Evolutionary conservation across 768 basidiomycete genomes (phyloP).

Genomic region (Arthromyces matolae): DNA sequence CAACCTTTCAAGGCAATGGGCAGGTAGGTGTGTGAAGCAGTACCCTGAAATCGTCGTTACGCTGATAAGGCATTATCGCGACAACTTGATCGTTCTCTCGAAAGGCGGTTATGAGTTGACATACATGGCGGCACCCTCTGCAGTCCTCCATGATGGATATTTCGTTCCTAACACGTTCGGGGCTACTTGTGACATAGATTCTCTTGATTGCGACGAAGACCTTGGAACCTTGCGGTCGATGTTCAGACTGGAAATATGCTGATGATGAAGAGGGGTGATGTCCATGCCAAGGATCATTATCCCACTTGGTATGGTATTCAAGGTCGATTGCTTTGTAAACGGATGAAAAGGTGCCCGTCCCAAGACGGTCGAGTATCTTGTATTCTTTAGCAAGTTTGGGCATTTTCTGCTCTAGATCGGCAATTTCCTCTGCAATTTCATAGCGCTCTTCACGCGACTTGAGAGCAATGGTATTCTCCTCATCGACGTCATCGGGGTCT

Average conservation of each 20-base stretch:
- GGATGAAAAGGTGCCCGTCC: conserved; percentile 97
- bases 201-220: conserved; percentile 92
- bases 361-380: conserved; percentile 82
- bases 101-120: conserved; percentile 94
- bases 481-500: conserved; percentile 44
- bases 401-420: conserved; percentile 61
- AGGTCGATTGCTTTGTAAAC: conserved; percentile 97
- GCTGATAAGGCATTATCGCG: conserved; percentile 89
- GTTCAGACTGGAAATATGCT: conserved; percentile 57
- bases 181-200: conserved; percentile 95
- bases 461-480: conserved; percentile 54
- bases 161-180: conserved; percentile 90
- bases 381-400: conserved; percentile 68
- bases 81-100: conserved; percentile 89
- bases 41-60: conserved; percentile 93
- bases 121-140: conserved; percentile 81
- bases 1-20: too few species aligned
- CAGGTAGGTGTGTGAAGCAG: too few species aligned
- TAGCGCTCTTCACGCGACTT: conserved; percentile 64
- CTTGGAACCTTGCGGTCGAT: conserved; percentile 39
- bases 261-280: conserved; percentile 59
- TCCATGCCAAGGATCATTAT: conserved; percentile 73
- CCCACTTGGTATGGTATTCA: conserved; percentile 68
- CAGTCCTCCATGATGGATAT: conserved; percentile 84
- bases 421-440: conserved; percentile 77